These are phyloP conservation scores for Exophiala spinifera DNA, from an alignment of 2,329 filamentous ascomycete genomes.

Conservation along the genomic window DNA sequence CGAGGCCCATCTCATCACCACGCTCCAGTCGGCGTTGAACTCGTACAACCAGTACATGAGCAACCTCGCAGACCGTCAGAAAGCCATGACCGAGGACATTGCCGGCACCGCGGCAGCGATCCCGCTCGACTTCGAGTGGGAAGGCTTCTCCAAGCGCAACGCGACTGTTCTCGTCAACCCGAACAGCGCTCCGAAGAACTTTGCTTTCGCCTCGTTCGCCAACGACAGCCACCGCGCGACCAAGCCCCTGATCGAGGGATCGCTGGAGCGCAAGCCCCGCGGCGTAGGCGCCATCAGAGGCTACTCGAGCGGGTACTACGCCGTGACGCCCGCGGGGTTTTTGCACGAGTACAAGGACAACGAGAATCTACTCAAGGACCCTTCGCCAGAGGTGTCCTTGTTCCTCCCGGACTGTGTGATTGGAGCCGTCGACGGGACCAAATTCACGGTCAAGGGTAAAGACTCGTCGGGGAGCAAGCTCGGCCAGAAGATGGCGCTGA, in stretches of 20 bases:
- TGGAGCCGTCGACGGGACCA: slow-evolving; percentile 68
- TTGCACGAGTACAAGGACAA: slow-evolving; percentile 96
- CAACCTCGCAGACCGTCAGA: slow-evolving; percentile 76
- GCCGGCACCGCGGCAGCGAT: slow-evolving; percentile 72
- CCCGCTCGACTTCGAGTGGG: slow-evolving; percentile 86
- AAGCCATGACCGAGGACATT: slow-evolving; percentile 80
- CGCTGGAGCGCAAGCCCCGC: slow-evolving; percentile 84
- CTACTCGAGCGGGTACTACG: slow-evolving; percentile 81
- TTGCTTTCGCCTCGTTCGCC: slow-evolving; percentile 75
- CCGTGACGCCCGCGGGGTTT: slow-evolving; percentile 81
- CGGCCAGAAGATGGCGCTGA: slow-evolving; percentile 75
- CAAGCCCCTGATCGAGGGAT: slow-evolving; percentile 79
- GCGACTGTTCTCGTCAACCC: slow-evolving; percentile 73
- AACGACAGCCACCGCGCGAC: slow-evolving; percentile 83
- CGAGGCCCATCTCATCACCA: slow-evolving; percentile 78
- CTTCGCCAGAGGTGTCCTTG: slow-evolving; percentile 79
- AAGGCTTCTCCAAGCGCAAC: slow-evolving; percentile 72
- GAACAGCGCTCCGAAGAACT: slow-evolving; percentile 66
- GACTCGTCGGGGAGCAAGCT: slow-evolving; percentile 75
- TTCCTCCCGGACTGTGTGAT: slow-evolving; percentile 89
- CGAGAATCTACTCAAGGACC: slow-evolving; percentile 70
- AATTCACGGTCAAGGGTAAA: slow-evolving; percentile 95
- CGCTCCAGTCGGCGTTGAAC: slow-evolving; percentile 76
- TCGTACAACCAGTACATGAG: slow-evolving; percentile 78
- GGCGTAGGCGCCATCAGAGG: slow-evolving; percentile 74